Base-by-base conservation (phyloP, 495 filamentous ascomycete genomes). In the Usnea hakonensis region DNA sequence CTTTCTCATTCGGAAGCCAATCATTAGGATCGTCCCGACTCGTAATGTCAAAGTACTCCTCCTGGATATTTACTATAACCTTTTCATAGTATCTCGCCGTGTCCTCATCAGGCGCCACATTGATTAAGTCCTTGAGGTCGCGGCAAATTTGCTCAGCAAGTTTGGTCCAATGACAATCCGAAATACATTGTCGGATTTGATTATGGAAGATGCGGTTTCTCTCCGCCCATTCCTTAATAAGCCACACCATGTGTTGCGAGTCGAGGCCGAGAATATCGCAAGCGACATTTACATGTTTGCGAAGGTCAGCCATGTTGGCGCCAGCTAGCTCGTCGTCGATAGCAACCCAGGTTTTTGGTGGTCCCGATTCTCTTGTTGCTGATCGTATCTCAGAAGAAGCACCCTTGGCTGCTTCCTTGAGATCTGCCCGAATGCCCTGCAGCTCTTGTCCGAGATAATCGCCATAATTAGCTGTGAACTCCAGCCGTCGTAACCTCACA, bases 161-260 rank as follows among this genome's bases (percentile, higher is more conserved):
- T 53, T 28, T 8, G 58, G 0, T 0, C 63, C 63, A 62, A 52
- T 43, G 54, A 50, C 58, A 65, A 40, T 62, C 38, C 9, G 50
- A 56, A 35, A 65, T 65, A 14, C 52, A 28, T 62, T 62, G 50
- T 38, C 50, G 58, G 52, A 57, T 48, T 36, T 50, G 41, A 36
- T 58, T 62, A 36, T 54, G 58, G 43, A 62, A 62, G 26, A 13
- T 30, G 28, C 58, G 38, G 38, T 62, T 65, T 65, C 58, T 40
- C 59, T 65, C 33, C 28, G 36, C 59, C 50, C 59, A 65, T 57
- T 65, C 52, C 37, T 62, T 41, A n/a, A 65, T 65, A 30, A 65
- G 57, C 62, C 57, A 64, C 13, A 60, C 46, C 57, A 55, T 64
- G 32, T 64, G 57, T 17, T 38, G 16, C 9, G 55, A 35, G 23